These are phyloP conservation scores for Boletus tomentosulus DNA, from an alignment of 768 basidiomycete genomes.

Conservation along the genomic window DNA sequence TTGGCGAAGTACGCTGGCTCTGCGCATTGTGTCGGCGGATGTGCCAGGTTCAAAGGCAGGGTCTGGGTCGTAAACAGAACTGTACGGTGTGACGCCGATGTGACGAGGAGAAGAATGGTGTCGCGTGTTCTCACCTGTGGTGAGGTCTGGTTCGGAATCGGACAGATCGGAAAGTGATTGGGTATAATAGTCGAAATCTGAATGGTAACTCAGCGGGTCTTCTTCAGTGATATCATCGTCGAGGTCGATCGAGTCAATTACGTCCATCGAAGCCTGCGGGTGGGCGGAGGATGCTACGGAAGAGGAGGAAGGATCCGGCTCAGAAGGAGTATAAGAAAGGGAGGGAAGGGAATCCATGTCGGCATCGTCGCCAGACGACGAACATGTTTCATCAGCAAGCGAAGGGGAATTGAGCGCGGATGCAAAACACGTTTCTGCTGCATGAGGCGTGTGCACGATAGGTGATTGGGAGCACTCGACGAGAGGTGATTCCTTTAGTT, in stretches of 20 bases:
- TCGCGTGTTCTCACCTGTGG: slow-evolving; percentile 1
- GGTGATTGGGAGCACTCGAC: background rate
- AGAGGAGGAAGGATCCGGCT: slow-evolving; percentile 31
- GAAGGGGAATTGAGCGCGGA: slow-evolving; percentile 3
- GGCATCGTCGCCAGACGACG: slow-evolving; percentile 22
- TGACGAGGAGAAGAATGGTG: slow-evolving; percentile 8
- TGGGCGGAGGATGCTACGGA: slow-evolving; percentile 37
- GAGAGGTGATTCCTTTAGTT: background rate
- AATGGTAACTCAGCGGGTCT: slow-evolving; percentile 33
- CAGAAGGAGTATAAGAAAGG: slow-evolving; percentile 31
- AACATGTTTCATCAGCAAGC: slow-evolving; percentile 19
- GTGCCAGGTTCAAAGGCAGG: slow-evolving; percentile 41
- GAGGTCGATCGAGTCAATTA: slow-evolving; percentile 16
- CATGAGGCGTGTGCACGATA: background rate
- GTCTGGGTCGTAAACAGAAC: slow-evolving; percentile 19
- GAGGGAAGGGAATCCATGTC: slow-evolving; percentile 33
- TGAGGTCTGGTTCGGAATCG: slow-evolving; percentile 26
- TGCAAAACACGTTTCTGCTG: slow-evolving; percentile 5
- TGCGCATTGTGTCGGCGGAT: slow-evolving; percentile 36
- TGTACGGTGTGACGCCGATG: slow-evolving; percentile 13
- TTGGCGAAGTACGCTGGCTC: background rate
- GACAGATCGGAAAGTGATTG: slow-evolving; percentile 29
- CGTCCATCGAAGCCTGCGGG: slow-evolving; percentile 12
- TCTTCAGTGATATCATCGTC: slow-evolving; percentile 16
- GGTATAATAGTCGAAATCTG: slow-evolving; percentile 35